Conservation (phyloP, 306 rosid species). For the Vigna angularis region DNA sequence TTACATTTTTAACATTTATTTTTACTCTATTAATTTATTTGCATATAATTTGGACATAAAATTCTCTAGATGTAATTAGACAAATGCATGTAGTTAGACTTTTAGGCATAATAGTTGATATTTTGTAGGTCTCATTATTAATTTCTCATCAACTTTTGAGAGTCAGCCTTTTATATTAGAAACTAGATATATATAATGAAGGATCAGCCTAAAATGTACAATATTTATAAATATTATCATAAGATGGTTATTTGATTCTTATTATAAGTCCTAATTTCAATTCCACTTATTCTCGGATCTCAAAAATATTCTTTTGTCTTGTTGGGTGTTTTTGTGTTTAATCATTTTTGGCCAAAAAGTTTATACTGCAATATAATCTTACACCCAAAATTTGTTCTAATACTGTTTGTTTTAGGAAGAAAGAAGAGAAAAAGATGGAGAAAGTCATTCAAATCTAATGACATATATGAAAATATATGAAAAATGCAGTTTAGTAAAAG, state of each 20-base stretch:
- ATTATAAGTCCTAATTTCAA: not conserved
- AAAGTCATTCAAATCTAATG: too few species aligned
- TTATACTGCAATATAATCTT: not conserved
- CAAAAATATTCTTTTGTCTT: conserved; percentile 1
- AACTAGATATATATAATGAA: not conserved
- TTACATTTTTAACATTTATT: not conserved
- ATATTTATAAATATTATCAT: conserved; percentile 17
- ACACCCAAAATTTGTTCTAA: not conserved
- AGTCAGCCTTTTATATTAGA: not conserved
- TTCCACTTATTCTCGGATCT: conserved; percentile 2
- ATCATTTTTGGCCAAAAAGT: conserved; percentile 2
- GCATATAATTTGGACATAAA: not conserved
- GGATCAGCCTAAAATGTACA: not conserved
- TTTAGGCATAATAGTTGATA: not conserved
- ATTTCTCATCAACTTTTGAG: not conserved
- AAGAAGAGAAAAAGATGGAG: too few species aligned
- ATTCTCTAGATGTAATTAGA: too few species aligned
- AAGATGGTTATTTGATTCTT: conserved; percentile 11
- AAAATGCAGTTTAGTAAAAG: too few species aligned
- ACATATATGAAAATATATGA: too few species aligned
- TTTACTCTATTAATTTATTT: not conserved
- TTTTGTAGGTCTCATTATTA: not conserved
- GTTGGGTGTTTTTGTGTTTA: not conserved
- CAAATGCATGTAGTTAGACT: too few species aligned
- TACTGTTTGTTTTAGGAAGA: too few species aligned